Conservation (phyloP, 148 eudicot species). For the Cornus suecica region DNA sequence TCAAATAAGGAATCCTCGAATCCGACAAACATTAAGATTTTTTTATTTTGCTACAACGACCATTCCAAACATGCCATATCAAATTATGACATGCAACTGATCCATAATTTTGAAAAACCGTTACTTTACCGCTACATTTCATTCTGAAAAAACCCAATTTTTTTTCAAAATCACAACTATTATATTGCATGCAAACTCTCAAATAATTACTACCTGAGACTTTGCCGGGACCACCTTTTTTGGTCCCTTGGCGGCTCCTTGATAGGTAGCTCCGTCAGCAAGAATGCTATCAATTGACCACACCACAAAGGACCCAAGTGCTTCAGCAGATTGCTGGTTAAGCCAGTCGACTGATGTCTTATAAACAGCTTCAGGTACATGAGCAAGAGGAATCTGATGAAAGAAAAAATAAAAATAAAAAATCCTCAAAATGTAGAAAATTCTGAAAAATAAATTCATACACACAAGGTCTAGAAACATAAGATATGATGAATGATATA, state of each 20-base stretch:
- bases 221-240: slow-evolving; percentile 49
- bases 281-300: slow-evolving; percentile 53
- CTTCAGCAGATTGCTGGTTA: slow-evolving; percentile 40
- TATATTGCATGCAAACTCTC: too few species aligned
- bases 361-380: slow-evolving; percentile 54
- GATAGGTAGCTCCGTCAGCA: slow-evolving; percentile 43
- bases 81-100: too few species aligned
- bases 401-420: neutral
- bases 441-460: neutral
- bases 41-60: too few species aligned
- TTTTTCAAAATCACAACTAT: too few species aligned
- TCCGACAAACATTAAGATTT: too few species aligned
- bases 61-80: too few species aligned
- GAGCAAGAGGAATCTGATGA: slow-evolving; percentile 55
- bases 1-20: too few species aligned
- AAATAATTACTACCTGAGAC: slow-evolving; percentile 41
- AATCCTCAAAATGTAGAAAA: neutral
- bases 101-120: too few species aligned
- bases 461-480: neutral
- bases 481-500: neutral
- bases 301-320: slow-evolving; percentile 51
- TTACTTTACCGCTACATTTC: too few species aligned
- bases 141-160: too few species aligned
- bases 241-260: slow-evolving; percentile 33
- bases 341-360: slow-evolving; percentile 67